Percentiles rank a stretch among this genome's conserved stretches.
phyloP scores from a whole-genome alignment of 2,329 filamentous ascomycete species.

The Sporothrix euskadiensis region DNA sequence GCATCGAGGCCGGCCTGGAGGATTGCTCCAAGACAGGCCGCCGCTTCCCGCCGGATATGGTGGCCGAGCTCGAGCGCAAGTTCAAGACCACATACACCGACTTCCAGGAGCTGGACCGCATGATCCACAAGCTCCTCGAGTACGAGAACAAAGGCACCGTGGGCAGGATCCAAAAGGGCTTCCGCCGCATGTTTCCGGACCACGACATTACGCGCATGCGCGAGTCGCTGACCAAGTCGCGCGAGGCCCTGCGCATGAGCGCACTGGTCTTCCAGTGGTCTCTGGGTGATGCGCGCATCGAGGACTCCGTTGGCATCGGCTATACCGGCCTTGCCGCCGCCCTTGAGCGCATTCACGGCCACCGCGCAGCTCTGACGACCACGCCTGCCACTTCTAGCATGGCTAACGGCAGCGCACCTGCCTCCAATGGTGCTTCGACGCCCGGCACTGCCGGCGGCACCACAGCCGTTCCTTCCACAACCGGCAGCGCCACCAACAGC shows the following conservation, averaged over 20 bases:
- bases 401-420: not conserved
- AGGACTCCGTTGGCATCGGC: constrained; percentile 63
- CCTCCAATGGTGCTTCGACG: not conserved
- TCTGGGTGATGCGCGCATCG: constrained; percentile 58
- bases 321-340: constrained; percentile 67
- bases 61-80: constrained; percentile 64
- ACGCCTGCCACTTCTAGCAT: not conserved
- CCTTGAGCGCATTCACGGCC: constrained; percentile 53
- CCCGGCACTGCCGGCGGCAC: not conserved
- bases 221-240: constrained; percentile 56
- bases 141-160: constrained; percentile 63
- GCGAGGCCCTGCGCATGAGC: constrained; percentile 64
- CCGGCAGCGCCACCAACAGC: constrained; percentile 17
- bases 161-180: constrained; percentile 60
- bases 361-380: constrained; percentile 35
- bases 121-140: constrained; percentile 62
- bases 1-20: constrained; percentile 66
- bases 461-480: constrained; percentile 1
- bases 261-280: constrained; percentile 66
- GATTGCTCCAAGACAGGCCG: constrained; percentile 50
- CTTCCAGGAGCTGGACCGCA: constrained; percentile 63
- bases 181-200: constrained; percentile 64
- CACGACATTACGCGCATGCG: constrained; percentile 63
- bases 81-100: constrained; percentile 62
- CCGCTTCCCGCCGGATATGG: constrained; percentile 60